phyloP scores from a whole-genome alignment of 805 yeast genomes.

The Peterozyma toletana region DNA sequence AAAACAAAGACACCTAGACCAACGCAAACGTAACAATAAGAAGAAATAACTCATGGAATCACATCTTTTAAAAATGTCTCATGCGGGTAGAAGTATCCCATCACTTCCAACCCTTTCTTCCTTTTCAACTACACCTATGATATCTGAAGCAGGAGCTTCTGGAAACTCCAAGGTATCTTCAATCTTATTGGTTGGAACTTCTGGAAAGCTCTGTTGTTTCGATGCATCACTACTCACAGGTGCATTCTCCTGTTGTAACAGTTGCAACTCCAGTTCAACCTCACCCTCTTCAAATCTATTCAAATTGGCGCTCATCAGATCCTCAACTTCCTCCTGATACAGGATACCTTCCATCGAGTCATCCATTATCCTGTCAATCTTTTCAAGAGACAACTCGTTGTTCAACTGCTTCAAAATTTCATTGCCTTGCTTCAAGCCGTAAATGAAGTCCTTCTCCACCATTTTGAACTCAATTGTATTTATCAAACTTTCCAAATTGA shows the following conservation, averaged over 20 bases:
- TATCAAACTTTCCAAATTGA: conserved; percentile 71
- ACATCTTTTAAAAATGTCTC: no score
- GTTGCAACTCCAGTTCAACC: conserved; percentile 56
- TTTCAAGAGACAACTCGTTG: conserved; percentile 67
- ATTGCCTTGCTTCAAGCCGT: conserved; percentile 79
- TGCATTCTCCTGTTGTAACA: conserved; percentile 39
- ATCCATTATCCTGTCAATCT: conserved; percentile 78
- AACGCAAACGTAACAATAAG: no score
- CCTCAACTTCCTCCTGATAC: conserved; percentile 69
- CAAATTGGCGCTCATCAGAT: conserved; percentile 36
- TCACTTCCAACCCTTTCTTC: conserved; percentile 1
- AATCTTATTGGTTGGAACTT: conserved; percentile 7
- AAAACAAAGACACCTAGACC: no score
- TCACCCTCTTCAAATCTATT: conserved; percentile 47
- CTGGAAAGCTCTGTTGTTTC: conserved; percentile 13
- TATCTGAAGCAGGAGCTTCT: conserved; percentile 11
- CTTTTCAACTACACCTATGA: conserved; percentile 13
- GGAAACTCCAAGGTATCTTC: conserved; percentile 9
- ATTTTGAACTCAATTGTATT: conserved; percentile 82
- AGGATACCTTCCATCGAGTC: conserved; percentile 75
- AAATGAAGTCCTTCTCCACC: conserved; percentile 77
- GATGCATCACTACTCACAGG: conserved; percentile 4
- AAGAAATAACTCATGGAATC: no score
- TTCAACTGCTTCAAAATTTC: conserved; percentile 69
- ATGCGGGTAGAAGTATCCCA: not conserved